These are phyloP conservation scores for Aphanomyces astaci DNA, from an alignment of 352 stramenopile genomes.

Conservation along the genomic window DNA sequence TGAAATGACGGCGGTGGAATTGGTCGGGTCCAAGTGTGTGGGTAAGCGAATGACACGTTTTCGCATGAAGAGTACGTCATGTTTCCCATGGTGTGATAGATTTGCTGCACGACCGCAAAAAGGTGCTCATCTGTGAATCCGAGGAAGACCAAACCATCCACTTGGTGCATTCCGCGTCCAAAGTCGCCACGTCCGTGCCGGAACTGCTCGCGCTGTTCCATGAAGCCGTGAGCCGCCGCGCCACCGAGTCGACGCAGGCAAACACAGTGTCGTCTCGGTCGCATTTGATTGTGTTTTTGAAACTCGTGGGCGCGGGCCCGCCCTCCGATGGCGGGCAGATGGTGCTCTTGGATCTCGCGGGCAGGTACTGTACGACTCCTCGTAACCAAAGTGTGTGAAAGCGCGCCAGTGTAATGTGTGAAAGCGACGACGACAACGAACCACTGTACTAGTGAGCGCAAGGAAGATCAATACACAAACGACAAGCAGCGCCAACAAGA, in stretches of 20 bases:
- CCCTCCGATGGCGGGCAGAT: slow-evolving; percentile 42
- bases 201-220: slow-evolving; percentile 56
- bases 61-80: not conserved
- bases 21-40: slow-evolving; percentile 58
- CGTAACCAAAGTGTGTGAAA: too few relatives aligned
- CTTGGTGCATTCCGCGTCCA: slow-evolving; percentile 47
- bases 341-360: slow-evolving; percentile 55
- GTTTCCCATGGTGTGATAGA: slow-evolving; percentile 26
- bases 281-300: slow-evolving; percentile 62
- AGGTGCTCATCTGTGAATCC: slow-evolving; percentile 72
- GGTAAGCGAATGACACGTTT: slow-evolving; percentile 33
- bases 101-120: slow-evolving; percentile 36
- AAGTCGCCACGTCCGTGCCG: slow-evolving; percentile 47
- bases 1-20: slow-evolving; percentile 52
- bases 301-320: slow-evolving; percentile 29
- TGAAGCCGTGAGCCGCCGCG: slow-evolving; percentile 53
- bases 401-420: too few relatives aligned
- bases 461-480: slow-evolving; percentile 70
- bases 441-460: slow-evolving; percentile 42
- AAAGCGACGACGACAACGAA: too few relatives aligned
- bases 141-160: slow-evolving; percentile 46
- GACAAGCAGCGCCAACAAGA: slow-evolving; percentile 63
- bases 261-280: slow-evolving; percentile 67
- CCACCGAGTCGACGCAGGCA: slow-evolving; percentile 71
- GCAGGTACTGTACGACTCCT: slow-evolving; percentile 18